Evolutionary conservation across 352 stramenopile genomes (phyloP).

Genomic region (Hyaloperonospora arabidopsidis): DNA sequence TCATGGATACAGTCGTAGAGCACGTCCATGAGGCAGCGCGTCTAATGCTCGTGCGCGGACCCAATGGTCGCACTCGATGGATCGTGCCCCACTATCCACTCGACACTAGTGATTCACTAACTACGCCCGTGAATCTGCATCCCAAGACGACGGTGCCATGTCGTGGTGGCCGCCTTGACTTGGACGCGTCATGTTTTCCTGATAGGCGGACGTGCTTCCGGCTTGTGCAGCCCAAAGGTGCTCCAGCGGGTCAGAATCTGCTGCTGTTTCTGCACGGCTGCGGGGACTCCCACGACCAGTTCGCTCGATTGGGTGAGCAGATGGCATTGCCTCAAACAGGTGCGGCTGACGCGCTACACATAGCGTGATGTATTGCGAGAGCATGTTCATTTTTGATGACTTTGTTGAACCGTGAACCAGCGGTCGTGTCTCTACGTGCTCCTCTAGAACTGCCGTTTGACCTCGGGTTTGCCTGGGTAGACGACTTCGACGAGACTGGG

Average conservation of each 20-base stretch:
- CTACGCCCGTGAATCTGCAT: slow-evolving; percentile 14
- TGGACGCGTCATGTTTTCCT: slow-evolving; percentile 20
- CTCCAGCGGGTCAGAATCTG: slow-evolving; percentile 39
- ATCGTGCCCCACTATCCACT: slow-evolving; percentile 8
- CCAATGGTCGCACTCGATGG: slow-evolving; percentile 21
- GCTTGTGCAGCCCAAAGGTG: slow-evolving; percentile 14
- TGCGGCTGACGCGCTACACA: slow-evolving; percentile 7
- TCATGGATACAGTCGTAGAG: slow-evolving; percentile 9
- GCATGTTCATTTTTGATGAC: too few species aligned
- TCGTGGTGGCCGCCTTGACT: slow-evolving; percentile 18
- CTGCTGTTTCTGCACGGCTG: slow-evolving; percentile 56
- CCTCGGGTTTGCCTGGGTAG: slow-evolving; percentile 46
- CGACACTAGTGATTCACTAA: not conserved
- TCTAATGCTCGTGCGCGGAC: slow-evolving; percentile 22
- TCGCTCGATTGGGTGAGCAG: slow-evolving; percentile 37
- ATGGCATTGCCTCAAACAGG: slow-evolving; percentile 66
- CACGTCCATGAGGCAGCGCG: slow-evolving; percentile 23
- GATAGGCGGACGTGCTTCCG: slow-evolving; percentile 19
- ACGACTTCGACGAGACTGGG: slow-evolving; percentile 45
- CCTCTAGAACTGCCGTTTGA: slow-evolving; percentile 47
- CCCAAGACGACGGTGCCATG: slow-evolving; percentile 2
- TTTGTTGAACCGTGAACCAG: slow-evolving; percentile 11
- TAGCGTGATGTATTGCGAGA: too few species aligned
- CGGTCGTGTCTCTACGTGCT: slow-evolving; percentile 42
- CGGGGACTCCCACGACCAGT: slow-evolving; percentile 47